Percentiles rank a stretch among this genome's conserved stretches.
phyloP scores from a whole-genome alignment of 768 basidiomycete species.

The Psilocybe sp. region DNA sequence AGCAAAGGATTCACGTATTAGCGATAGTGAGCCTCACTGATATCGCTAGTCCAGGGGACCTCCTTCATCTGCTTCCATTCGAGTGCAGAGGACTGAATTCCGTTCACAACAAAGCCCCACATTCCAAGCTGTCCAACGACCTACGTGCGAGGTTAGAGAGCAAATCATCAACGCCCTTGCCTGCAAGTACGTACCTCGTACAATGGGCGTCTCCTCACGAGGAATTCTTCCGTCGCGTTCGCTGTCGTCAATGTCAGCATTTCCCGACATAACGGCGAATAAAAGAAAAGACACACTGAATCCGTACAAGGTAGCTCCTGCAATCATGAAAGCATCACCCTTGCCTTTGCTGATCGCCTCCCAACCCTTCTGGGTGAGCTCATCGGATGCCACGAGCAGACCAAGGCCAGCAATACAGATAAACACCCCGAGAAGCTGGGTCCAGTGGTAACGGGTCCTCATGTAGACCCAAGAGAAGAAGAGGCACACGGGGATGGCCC shows the following conservation, averaged over 20 bases:
- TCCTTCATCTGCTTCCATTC: conserved; percentile 67
- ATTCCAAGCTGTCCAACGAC: conserved; percentile 86
- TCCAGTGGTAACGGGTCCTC: conserved; percentile 79
- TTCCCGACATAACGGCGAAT: neutral
- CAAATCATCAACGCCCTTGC: neutral
- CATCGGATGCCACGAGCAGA: conserved; percentile 76
- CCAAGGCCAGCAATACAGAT: conserved; percentile 77
- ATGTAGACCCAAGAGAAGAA: conserved; percentile 84
- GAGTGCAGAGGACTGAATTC: conserved; percentile 70
- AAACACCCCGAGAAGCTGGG: conserved; percentile 71
- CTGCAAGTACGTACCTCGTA: conserved; percentile 53
- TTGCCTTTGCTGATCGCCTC: conserved; percentile 62
- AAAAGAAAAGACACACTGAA: conserved; percentile 55
- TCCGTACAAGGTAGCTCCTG: conserved; percentile 83
- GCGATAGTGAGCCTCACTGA: conserved; percentile 41
- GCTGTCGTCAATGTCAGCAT: conserved; percentile 36
- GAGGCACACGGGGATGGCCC: conserved; percentile 88
- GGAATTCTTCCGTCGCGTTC: conserved; percentile 86
- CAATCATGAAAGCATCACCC: conserved; percentile 85
- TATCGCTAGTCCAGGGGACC: conserved; percentile 71
- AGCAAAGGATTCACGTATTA: conserved; percentile 3
- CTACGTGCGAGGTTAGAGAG: conserved; percentile 20
- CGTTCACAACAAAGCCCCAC: conserved; percentile 80
- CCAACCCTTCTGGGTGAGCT: conserved; percentile 76
- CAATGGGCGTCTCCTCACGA: conserved; percentile 74